phyloP scores from a whole-genome alignment of 257 asterid species.

The Solanum bulbocastanum region DNA sequence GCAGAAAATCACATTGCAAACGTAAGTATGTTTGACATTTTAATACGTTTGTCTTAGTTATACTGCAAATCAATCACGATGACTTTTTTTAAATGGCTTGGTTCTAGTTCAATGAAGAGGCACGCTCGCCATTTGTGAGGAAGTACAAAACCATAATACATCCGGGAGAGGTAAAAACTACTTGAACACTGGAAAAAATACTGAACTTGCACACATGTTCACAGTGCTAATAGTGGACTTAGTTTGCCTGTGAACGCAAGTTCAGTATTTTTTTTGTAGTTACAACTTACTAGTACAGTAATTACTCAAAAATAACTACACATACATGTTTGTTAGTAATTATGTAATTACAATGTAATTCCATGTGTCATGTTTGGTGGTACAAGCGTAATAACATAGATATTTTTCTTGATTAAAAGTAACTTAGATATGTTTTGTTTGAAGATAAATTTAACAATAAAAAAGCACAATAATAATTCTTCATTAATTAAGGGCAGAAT shows the following conservation, averaged over 20 bases:
- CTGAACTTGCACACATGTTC: neutral
- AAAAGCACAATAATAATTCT: neutral
- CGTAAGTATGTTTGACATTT: slow-evolving; percentile 25
- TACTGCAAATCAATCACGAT: neutral
- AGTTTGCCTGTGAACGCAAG: neutral
- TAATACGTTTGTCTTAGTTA: neutral
- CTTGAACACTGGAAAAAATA: neutral
- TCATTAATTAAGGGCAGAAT: neutral
- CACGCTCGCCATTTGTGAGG: slow-evolving; percentile 89
- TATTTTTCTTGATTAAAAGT: neutral
- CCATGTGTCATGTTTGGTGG: neutral
- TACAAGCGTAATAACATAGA: neutral
- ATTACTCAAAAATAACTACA: neutral
- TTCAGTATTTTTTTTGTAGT: neutral
- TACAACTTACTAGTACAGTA: neutral
- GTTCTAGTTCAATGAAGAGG: slow-evolving; percentile 86
- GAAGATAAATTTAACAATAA: neutral
- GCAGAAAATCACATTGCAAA: slow-evolving; percentile 75
- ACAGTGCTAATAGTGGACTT: neutral
- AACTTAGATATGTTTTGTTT: neutral
- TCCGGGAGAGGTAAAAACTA: slow-evolving; percentile 86
- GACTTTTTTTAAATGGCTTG: slow-evolving; percentile 6
- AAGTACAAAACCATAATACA: slow-evolving; percentile 93
- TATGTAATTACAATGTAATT: neutral
- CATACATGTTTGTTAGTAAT: neutral